Conservation (phyloP, 805 yeast species). For the Candida sphagnicola region DNA sequence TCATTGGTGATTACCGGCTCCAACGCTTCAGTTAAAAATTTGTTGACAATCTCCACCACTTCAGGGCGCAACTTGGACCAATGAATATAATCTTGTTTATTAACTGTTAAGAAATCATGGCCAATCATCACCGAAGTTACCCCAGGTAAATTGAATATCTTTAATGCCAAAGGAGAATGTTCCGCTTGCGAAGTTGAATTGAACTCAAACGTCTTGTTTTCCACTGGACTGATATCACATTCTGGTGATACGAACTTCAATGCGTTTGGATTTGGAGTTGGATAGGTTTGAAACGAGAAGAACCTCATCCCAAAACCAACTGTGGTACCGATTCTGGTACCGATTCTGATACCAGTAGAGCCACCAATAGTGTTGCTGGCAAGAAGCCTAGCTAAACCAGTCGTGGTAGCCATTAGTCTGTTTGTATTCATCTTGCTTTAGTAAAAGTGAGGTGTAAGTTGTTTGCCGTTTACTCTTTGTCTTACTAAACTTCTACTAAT, state of each 20-base stretch:
- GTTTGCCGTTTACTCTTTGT: too few species aligned
- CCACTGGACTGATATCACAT: slow-evolving; percentile 42
- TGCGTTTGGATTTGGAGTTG: slow-evolving; percentile 77
- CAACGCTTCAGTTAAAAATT: slow-evolving; percentile 33
- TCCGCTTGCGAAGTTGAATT: slow-evolving; percentile 51
- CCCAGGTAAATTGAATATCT: slow-evolving; percentile 56
- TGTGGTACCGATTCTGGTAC: neutral
- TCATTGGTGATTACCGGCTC: slow-evolving; percentile 41
- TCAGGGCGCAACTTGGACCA: slow-evolving; percentile 60
- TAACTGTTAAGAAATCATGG: slow-evolving; percentile 67
- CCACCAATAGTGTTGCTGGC: neutral
- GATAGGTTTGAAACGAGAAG: slow-evolving; percentile 40
- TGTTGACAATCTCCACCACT: slow-evolving; percentile 60
- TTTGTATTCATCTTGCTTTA: neutral
- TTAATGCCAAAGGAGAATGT: slow-evolving; percentile 61
- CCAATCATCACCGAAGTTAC: slow-evolving; percentile 74
- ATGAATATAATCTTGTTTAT: slow-evolving; percentile 54
- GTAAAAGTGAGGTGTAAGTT: neutral
- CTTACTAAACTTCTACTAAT: too few species aligned
- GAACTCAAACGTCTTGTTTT: slow-evolving; percentile 47
- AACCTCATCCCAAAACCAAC: slow-evolving; percentile 13
- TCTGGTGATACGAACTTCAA: slow-evolving; percentile 58
- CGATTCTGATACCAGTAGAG: neutral
- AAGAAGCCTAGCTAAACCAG: neutral
- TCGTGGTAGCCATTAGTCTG: too few species aligned